These are phyloP conservation scores for Porodaedalea pini DNA, from an alignment of 1,284 basidiomycete genomes.

Conservation along the genomic window DNA sequence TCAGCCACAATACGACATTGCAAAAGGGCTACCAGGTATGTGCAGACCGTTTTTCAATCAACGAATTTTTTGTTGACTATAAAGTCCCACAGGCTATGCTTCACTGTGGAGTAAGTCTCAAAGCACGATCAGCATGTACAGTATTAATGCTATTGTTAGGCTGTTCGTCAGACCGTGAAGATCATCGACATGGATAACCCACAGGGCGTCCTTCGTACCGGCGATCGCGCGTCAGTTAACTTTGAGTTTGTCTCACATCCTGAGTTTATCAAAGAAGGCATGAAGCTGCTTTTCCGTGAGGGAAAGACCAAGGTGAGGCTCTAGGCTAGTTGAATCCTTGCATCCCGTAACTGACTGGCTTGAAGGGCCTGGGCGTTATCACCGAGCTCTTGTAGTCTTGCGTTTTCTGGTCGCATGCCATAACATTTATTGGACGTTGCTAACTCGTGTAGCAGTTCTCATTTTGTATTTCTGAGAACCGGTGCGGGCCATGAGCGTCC, in stretches of 20 bases:
- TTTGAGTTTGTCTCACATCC: conserved; percentile 91
- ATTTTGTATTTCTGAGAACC: not conserved
- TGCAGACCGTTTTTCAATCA: conserved; percentile 9
- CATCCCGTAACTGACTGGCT: not conserved
- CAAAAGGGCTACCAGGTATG: conserved; percentile 84
- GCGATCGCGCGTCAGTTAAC: conserved; percentile 83
- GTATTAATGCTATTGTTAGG: conserved; percentile 37
- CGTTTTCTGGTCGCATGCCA: not conserved
- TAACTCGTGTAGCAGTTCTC: not conserved
- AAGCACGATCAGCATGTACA: conserved; percentile 1
- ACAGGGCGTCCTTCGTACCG: conserved; percentile 82
- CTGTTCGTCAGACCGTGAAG: conserved; percentile 85
- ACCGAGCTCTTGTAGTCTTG: conserved; percentile 35
- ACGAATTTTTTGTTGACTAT: conserved; percentile 20
- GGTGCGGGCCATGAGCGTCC: not conserved
- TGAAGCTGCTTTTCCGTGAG: conserved; percentile 88
- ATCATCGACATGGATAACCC: conserved; percentile 88
- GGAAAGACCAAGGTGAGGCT: conserved; percentile 82
- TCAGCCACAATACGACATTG: conserved; percentile 86
- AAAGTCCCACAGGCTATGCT: conserved; percentile 65
- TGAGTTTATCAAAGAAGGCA: conserved; percentile 88
- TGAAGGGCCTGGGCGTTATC: conserved; percentile 42
- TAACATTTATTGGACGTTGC: not conserved
- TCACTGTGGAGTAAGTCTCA: conserved; percentile 68
- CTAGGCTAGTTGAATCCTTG: not conserved